These are phyloP conservation scores for Fusarium robinianum DNA, from an alignment of 2,329 filamentous ascomycete species.

Conservation along the genomic window DNA sequence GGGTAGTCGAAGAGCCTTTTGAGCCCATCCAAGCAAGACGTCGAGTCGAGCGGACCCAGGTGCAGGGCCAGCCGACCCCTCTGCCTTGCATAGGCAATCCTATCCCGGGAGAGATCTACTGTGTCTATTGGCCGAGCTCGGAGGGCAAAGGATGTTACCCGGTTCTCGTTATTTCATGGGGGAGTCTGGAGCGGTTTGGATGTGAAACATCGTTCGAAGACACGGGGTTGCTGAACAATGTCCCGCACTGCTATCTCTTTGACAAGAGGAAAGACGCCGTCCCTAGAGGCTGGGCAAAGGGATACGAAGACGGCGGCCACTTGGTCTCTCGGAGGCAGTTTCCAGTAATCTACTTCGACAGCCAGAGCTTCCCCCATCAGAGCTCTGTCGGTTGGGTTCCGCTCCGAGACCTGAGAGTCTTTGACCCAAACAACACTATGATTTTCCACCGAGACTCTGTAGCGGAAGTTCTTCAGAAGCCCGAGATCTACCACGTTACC, in stretches of 20 bases:
- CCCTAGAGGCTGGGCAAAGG: not conserved
- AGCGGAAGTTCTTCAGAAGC: not conserved
- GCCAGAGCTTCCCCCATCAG: not conserved
- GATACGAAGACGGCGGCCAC: not conserved
- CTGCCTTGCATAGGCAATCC: constrained; percentile 1
- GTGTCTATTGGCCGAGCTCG: not conserved
- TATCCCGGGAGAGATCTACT: constrained; percentile 8
- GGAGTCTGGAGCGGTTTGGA: not conserved
- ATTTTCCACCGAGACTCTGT: not conserved
- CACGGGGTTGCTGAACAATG: not conserved
- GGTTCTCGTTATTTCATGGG: constrained; percentile 1
- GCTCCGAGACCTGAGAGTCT: not conserved
- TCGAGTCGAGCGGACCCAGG: fast-evolving
- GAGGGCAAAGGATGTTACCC: not conserved
- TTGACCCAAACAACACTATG: not conserved
- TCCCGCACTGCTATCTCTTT: constrained; percentile 2
- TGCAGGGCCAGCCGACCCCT: not conserved
- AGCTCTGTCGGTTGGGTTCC: constrained; percentile 9
- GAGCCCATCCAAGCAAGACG: not conserved
- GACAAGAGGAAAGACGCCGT: not conserved
- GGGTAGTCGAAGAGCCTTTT: no score
- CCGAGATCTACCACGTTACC: no score
- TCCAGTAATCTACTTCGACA: constrained; percentile 16
- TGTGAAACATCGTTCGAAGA: constrained; percentile 1
- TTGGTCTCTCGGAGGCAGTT: not conserved